A percentile compares a stretch with the other conserved stretches of the same genome.
Evolutionary conservation across 164 flowering plant genomes (phyloP).

Genomic region (Tetrastigma voinierianum): DNA sequence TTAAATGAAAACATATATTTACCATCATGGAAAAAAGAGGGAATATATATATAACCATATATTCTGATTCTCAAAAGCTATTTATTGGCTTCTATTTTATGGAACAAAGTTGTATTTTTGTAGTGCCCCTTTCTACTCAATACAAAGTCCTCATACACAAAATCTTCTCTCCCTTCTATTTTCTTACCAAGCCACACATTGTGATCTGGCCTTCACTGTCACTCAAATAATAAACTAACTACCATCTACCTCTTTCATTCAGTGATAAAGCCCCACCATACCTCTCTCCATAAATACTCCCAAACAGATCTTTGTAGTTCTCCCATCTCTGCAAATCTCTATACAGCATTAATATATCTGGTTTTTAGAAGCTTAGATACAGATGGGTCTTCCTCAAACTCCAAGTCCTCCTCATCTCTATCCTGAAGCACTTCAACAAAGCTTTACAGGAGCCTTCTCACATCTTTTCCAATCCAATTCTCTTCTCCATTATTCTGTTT

Average conservation of each 20-base stretch:
- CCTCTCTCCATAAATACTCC: conserved; percentile 22
- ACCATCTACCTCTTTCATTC: conserved; percentile 13
- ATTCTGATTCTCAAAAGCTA: conserved; percentile 9
- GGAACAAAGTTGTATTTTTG: conserved; percentile 1
- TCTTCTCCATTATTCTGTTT: conserved; percentile 70
- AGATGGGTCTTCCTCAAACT: conserved; percentile 47
- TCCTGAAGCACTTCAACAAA: conserved; percentile 68
- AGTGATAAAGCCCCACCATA: not conserved
- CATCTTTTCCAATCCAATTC: conserved; percentile 75
- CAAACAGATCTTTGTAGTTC: conserved; percentile 4
- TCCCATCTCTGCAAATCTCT: not conserved
- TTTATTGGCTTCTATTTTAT: not conserved
- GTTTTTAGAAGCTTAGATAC: conserved; percentile 1
- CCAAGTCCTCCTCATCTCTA: conserved; percentile 57
- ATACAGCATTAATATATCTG: too few relatives aligned
- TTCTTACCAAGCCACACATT: not conserved
- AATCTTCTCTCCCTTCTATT: not conserved
- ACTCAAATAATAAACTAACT: too few relatives aligned
- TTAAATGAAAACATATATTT: conserved; percentile 26
- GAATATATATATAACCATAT: conserved; percentile 22
- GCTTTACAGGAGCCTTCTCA: conserved; percentile 80
- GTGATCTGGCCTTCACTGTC: too few relatives aligned
- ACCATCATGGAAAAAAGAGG: conserved; percentile 14
- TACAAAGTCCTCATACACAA: conserved; percentile 1
- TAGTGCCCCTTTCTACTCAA: not conserved